These are phyloP conservation scores for Marchantia polymorpha DNA, from an alignment of 225 moss, liverwort and hornwort species.

Conservation along the genomic window DNA sequence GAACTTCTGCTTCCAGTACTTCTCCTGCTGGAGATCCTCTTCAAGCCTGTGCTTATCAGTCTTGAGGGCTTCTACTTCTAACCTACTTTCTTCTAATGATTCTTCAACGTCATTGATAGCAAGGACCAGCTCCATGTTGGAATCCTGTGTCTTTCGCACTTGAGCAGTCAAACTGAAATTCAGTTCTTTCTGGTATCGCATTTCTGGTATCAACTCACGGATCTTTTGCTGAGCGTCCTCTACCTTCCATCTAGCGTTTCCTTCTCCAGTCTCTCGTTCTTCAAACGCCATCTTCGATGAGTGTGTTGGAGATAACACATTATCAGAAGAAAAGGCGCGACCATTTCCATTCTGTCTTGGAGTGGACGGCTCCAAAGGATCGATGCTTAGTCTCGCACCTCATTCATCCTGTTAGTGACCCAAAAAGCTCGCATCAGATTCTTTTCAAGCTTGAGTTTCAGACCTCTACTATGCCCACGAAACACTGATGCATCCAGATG, in stretches of 20 bases:
- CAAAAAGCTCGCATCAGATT: not conserved
- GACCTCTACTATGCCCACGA: too few species aligned
- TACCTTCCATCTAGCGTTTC: constrained; percentile 68
- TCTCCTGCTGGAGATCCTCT: constrained; percentile 32
- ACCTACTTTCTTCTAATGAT: constrained; percentile 45
- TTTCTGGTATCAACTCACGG: constrained; percentile 75
- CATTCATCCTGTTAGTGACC: not conserved
- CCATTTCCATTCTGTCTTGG: constrained; percentile 65
- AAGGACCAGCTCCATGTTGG: constrained; percentile 71
- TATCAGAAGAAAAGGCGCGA: constrained; percentile 45
- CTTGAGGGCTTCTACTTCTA: constrained; percentile 39
- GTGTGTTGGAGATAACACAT: constrained; percentile 40
- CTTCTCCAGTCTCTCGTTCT: constrained; percentile 60
- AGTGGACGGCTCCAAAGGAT: constrained; percentile 67
- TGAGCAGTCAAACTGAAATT: constrained; percentile 67
- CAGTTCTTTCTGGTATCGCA: constrained; percentile 61
- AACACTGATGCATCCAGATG: too few species aligned
- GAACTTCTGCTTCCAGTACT: constrained; percentile 37
- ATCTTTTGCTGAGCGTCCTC: constrained; percentile 78
- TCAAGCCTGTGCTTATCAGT: constrained; percentile 33
- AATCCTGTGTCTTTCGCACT: constrained; percentile 78
- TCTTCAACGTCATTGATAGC: constrained; percentile 83
- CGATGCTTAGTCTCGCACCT: constrained; percentile 60
- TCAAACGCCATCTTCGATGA: constrained; percentile 50
- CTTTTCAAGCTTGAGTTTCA: not conserved